Conservation (phyloP, 169 alveolate species). For the Pseudocohnilembus persalinus region DNA sequence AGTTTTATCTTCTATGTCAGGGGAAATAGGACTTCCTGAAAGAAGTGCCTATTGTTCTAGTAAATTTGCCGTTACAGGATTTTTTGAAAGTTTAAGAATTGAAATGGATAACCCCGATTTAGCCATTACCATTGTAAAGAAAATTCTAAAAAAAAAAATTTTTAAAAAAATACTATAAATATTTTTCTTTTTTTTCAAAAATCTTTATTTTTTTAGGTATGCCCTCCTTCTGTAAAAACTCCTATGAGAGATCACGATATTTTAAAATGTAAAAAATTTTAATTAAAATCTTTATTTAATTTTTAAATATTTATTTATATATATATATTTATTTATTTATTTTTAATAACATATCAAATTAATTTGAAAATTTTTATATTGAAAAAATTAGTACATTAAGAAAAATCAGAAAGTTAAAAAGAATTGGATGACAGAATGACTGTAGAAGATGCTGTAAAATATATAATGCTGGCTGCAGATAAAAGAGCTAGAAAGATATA, state of each 20-base stretch:
- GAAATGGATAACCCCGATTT: slow-evolving; percentile 52
- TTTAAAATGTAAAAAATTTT: neutral
- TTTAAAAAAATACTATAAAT: too few species aligned
- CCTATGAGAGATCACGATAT: slow-evolving; percentile 36
- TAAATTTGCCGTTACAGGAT: slow-evolving; percentile 75
- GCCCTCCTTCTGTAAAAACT: slow-evolving; percentile 67
- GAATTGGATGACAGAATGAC: slow-evolving; percentile 53
- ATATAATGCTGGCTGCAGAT: slow-evolving; percentile 63
- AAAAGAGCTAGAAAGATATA: slow-evolving; percentile 60
- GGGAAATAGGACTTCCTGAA: slow-evolving; percentile 71
- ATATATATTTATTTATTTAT: too few species aligned
- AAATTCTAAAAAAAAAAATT: too few species aligned
- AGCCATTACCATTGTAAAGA: slow-evolving; percentile 71
- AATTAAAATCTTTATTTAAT: too few species aligned
- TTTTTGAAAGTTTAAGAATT: slow-evolving; percentile 63
- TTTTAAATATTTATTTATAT: too few species aligned
- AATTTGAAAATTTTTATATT: neutral
- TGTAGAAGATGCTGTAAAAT: slow-evolving; percentile 53
- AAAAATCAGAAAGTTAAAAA: slow-evolving; percentile 31
- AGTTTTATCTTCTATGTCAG: slow-evolving; percentile 68
- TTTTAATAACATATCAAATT: neutral
- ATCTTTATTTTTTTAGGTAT: too few species aligned
- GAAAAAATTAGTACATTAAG: slow-evolving; percentile 31
- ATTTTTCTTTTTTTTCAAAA: too few species aligned
- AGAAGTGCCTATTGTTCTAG: slow-evolving; percentile 70